phyloP scores from a whole-genome alignment of 1,139 yeast genomes.

The Saccharomyces hybrid region DNA sequence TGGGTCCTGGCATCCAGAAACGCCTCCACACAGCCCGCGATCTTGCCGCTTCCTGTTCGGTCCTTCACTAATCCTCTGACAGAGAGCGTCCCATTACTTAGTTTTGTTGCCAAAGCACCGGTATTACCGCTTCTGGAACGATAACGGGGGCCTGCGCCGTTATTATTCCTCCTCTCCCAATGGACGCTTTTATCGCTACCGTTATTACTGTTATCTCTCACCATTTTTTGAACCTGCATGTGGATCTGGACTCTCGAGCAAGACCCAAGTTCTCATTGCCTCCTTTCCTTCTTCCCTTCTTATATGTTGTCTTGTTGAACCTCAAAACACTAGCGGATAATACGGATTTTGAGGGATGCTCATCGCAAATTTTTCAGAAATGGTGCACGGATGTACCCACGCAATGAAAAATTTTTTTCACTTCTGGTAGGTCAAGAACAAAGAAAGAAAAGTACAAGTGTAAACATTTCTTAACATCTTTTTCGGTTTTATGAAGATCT shows the following conservation, averaged over 20 bases:
- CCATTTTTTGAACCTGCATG: background rate
- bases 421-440: background rate
- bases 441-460: background rate
- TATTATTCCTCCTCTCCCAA: background rate
- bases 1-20: background rate
- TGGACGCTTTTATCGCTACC: background rate
- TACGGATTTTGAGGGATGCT: conserved; percentile 1
- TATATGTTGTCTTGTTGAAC: background rate
- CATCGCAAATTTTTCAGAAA: background rate
- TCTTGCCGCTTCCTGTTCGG: background rate
- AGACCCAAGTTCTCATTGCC: background rate
- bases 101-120: background rate
- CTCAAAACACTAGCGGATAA: background rate
- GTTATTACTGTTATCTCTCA: background rate
- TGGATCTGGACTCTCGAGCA: background rate
- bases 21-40: background rate
- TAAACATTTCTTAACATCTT: background rate
- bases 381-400: background rate
- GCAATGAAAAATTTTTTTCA: background rate
- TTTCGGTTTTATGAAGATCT: background rate
- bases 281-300: background rate
- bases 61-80: background rate
- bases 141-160: background rate
- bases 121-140: background rate
- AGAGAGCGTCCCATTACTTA: background rate